Evolutionary conservation across 2,329 filamentous ascomycete species (phyloP).

Genomic region (Davidsoniella eucalypti): DNA sequence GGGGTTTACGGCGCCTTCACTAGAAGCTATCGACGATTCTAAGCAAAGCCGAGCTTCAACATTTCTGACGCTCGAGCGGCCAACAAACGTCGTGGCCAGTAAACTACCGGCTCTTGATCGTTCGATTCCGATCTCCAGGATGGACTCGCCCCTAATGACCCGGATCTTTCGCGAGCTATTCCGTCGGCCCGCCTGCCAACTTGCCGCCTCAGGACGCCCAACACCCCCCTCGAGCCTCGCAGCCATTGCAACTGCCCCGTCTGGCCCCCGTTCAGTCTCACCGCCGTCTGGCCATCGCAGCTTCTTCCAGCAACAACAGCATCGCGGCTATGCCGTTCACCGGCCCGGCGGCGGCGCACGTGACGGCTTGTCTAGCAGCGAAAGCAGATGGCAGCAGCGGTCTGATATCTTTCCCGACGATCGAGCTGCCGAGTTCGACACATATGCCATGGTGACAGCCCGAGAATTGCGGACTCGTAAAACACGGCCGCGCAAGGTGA

Average conservation of each 20-base stretch:
- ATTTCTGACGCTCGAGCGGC: too few relatives aligned
- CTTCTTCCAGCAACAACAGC: conserved; percentile 17
- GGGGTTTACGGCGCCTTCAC: background rate
- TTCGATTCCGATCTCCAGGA: conserved; percentile 21
- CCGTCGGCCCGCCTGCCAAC: conserved; percentile 44
- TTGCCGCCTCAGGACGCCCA: conserved; percentile 25
- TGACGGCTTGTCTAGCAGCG: conserved; percentile 25
- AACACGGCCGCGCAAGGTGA: conserved; percentile 70
- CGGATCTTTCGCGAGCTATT: conserved; percentile 79
- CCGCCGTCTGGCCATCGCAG: conserved; percentile 8
- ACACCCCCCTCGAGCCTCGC: conserved; percentile 14
- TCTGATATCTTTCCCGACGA: conserved; percentile 59
- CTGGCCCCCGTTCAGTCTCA: background rate
- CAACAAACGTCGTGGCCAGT: background rate
- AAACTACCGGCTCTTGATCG: background rate
- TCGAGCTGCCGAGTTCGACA: conserved; percentile 61
- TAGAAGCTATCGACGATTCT: background rate
- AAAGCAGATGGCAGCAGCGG: conserved; percentile 75
- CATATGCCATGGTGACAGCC: conserved; percentile 75
- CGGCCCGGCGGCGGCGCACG: conserved; percentile 4
- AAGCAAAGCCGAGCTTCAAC: too few relatives aligned
- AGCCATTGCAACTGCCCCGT: too few relatives aligned
- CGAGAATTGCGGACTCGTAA: conserved; percentile 54
- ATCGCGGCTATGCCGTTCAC: conserved; percentile 17
- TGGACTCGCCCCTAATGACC: conserved; percentile 68